These are phyloP conservation scores for Cladosporium halotolerans DNA, from an alignment of 2,329 filamentous ascomycete species.

Conservation along the genomic window DNA sequence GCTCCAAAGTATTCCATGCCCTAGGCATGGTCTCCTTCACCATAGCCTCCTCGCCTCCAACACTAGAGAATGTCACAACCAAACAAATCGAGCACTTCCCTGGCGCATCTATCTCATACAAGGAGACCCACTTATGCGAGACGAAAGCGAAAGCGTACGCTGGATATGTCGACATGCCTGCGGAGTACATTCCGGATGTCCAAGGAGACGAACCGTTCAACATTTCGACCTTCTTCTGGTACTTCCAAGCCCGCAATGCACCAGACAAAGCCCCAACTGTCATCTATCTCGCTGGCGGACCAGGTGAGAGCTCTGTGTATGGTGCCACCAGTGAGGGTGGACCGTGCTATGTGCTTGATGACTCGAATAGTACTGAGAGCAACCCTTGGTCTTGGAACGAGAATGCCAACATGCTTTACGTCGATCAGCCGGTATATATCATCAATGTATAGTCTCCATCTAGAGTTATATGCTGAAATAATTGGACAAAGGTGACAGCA, in stretches of 20 bases:
- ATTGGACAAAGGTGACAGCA: slow-evolving; percentile 30
- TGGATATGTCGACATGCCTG: slow-evolving; percentile 51
- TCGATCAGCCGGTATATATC: slow-evolving; percentile 37
- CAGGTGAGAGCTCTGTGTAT: slow-evolving; percentile 38
- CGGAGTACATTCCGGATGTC: slow-evolving; percentile 26
- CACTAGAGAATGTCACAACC: slow-evolving; percentile 12
- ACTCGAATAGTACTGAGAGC: slow-evolving; percentile 36
- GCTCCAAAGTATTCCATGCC: neutral
- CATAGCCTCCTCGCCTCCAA: slow-evolving; percentile 15
- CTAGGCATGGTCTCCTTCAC: neutral
- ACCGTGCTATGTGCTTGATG: slow-evolving; percentile 37
- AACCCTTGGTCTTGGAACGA: slow-evolving; percentile 43
- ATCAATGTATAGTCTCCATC: neutral
- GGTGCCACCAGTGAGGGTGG: slow-evolving; percentile 52
- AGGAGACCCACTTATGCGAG: slow-evolving; percentile 42
- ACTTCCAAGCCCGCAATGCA: slow-evolving; percentile 17
- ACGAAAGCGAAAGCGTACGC: slow-evolving; percentile 49
- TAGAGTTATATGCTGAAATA: neutral
- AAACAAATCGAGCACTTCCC: slow-evolving; percentile 12
- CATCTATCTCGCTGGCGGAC: slow-evolving; percentile 49
- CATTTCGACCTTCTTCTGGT: slow-evolving; percentile 25
- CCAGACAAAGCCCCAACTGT: slow-evolving; percentile 16
- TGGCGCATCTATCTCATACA: slow-evolving; percentile 22
- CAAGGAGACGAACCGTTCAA: slow-evolving; percentile 19
- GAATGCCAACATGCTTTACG: slow-evolving; percentile 35